Evolutionary conservation across 1,284 basidiomycete species (phyloP).

Genomic region (Cerrena zonata): DNA sequence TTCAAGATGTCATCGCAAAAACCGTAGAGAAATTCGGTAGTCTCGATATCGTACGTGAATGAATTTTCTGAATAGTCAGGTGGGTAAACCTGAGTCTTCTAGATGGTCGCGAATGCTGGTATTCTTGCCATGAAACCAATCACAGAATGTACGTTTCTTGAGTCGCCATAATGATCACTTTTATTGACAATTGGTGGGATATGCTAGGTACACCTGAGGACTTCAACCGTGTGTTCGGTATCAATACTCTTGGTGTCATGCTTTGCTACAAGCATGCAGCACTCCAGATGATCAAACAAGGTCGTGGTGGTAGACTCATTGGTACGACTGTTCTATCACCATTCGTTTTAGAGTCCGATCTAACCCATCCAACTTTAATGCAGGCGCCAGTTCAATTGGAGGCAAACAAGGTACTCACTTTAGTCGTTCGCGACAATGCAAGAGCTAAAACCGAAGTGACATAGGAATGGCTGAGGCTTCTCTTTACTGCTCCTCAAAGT

Average conservation of each 20-base stretch:
- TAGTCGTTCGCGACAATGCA: not conserved
- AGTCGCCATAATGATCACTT: not conserved
- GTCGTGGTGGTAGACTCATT: conserved; percentile 31
- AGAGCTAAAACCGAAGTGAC: not conserved
- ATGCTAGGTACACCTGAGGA: conserved; percentile 19
- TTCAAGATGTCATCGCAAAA: conserved; percentile 16
- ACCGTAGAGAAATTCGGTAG: conserved; percentile 18
- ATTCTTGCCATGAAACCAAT: conserved; percentile 19
- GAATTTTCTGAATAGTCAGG: not conserved
- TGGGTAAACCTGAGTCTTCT: not conserved
- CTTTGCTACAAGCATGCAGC: conserved; percentile 33
- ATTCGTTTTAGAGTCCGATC: not conserved
- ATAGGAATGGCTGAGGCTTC: conserved; percentile 8
- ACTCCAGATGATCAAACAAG: conserved; percentile 29
- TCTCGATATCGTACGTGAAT: conserved; percentile 16
- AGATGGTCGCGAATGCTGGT: conserved; percentile 33
- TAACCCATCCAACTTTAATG: not conserved
- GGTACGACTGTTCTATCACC: conserved; percentile 16
- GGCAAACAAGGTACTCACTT: conserved; percentile 22
- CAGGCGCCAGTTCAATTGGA: conserved; percentile 21
- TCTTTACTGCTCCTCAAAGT: conserved; percentile 25
- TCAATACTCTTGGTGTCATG: conserved; percentile 31
- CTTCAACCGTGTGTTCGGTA: conserved; percentile 22
- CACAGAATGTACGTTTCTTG: conserved; percentile 16
- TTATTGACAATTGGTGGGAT: not conserved